These are phyloP conservation scores for Cynanchum wilfordii DNA, from an alignment of 257 asterid species.

Conservation along the genomic window DNA sequence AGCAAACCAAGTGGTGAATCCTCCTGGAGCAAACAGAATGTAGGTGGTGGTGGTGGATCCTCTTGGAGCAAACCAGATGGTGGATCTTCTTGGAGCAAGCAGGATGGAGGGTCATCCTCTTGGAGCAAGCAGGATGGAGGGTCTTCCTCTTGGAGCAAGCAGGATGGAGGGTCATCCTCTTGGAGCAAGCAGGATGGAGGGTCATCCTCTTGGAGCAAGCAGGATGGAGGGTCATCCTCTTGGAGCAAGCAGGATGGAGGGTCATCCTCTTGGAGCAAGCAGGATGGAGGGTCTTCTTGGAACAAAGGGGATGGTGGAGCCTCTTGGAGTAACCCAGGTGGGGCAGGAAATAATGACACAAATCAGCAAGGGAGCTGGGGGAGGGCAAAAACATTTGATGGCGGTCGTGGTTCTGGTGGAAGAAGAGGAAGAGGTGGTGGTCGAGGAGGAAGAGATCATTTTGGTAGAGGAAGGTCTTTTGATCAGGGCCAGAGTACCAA, in stretches of 20 bases:
- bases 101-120: slow-evolving; percentile 23
- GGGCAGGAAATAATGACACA: slow-evolving; percentile 19
- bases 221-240: slow-evolving; percentile 19
- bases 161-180: slow-evolving; percentile 21
- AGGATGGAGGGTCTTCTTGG: slow-evolving; percentile 25
- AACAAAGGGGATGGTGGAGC: slow-evolving; percentile 23
- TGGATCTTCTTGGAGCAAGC: slow-evolving; percentile 6
- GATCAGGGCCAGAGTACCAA: slow-evolving; percentile 36
- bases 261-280: slow-evolving; percentile 23
- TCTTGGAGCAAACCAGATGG: slow-evolving; percentile 24
- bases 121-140: slow-evolving; percentile 15
- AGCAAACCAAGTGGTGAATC: slow-evolving; percentile 33
- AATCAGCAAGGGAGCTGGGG: slow-evolving; percentile 39
- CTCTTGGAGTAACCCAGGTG: slow-evolving; percentile 24
- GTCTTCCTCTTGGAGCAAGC: slow-evolving; percentile 26
- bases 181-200: slow-evolving; percentile 26
- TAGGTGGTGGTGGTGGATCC: slow-evolving; percentile 26
- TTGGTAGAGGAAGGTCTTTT: slow-evolving; percentile 54
- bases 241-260: slow-evolving; percentile 26
- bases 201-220: slow-evolving; percentile 28
- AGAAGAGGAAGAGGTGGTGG: slow-evolving; percentile 50
- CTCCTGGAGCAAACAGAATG: slow-evolving; percentile 20
- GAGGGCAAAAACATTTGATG: slow-evolving; percentile 32
- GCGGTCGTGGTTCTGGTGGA: slow-evolving; percentile 53
- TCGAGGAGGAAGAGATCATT: slow-evolving; percentile 40